Evolutionary conservation across 495 filamentous ascomycete species (phyloP).

Genomic region (Lasiosphaeris hirsuta): DNA sequence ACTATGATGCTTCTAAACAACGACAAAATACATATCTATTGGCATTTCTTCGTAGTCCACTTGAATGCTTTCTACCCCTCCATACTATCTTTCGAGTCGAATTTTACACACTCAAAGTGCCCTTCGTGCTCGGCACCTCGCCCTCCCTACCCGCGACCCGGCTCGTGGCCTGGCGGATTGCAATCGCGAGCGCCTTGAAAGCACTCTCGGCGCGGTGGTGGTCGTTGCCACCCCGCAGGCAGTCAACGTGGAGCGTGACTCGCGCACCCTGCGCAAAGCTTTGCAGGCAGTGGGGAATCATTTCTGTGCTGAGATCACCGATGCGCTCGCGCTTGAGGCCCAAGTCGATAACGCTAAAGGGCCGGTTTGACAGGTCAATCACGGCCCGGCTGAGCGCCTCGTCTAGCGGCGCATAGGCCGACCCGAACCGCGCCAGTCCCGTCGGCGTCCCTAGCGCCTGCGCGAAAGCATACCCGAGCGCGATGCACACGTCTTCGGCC

Average conservation of each 20-base stretch:
- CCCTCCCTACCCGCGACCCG: constrained; percentile 74
- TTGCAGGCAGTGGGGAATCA: constrained; percentile 93
- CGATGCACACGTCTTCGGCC: constrained; percentile 91
- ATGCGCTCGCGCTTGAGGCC: constrained; percentile 86
- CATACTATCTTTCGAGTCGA: background rate
- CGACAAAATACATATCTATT: background rate
- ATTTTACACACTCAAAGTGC: constrained; percentile 57
- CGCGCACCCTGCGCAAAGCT: constrained; percentile 88
- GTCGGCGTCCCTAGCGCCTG: constrained; percentile 67
- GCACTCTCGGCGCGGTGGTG: constrained; percentile 96
- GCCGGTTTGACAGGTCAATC: constrained; percentile 88
- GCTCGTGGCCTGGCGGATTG: constrained; percentile 69
- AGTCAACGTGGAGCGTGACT: constrained; percentile 92
- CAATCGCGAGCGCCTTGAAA: constrained; percentile 93
- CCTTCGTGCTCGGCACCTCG: constrained; percentile 94
- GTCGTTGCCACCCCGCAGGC: constrained; percentile 84
- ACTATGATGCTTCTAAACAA: background rate
- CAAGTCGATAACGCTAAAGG: constrained; percentile 76
- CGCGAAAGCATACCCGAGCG: constrained; percentile 81
- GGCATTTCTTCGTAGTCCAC: no score
- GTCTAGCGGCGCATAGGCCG: constrained; percentile 87
- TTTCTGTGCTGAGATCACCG: constrained; percentile 88
- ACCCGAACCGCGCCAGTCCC: constrained; percentile 86
- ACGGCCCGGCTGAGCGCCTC: constrained; percentile 93
- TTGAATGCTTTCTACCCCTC: no score